Conservation (phyloP, 1,139 yeast species). For the Suhomyces chickasaworum region DNA sequence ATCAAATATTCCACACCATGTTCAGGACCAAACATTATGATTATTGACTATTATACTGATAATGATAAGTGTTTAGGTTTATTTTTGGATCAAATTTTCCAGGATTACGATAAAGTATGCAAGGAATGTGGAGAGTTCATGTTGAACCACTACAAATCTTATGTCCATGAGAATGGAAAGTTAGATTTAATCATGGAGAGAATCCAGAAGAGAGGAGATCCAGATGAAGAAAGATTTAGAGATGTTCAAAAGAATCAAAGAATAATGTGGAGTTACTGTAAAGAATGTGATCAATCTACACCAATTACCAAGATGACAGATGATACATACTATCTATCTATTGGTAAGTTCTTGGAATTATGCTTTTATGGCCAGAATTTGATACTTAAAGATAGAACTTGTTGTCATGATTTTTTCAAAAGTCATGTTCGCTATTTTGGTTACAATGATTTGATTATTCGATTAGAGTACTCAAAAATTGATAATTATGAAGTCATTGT, state of each 20-base stretch:
- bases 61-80: conserved; percentile 89
- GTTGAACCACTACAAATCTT: conserved; percentile 78
- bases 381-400: conserved; percentile 50
- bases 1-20: conserved; percentile 89
- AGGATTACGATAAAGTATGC: conserved; percentile 68
- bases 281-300: conserved; percentile 70
- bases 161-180: conserved; percentile 86
- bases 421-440: conserved; percentile 87
- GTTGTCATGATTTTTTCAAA: conserved; percentile 77
- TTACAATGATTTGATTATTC: conserved; percentile 73
- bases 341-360: conserved; percentile 89
- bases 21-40: conserved; percentile 80
- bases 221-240: conserved; percentile 5
- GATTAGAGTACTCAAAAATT: conserved; percentile 74
- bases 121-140: conserved; percentile 77
- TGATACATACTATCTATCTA: conserved; percentile 84
- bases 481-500: conserved; percentile 77
- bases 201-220: conserved; percentile 35
- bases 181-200: conserved; percentile 76
- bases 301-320: conserved; percentile 88
- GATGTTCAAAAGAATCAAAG: conserved; percentile 53
- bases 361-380: conserved; percentile 72
- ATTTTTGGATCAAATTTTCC: conserved; percentile 77
- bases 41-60: conserved; percentile 87
- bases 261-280: conserved; percentile 92